phyloP scores from a whole-genome alignment of 495 filamentous ascomycete genomes.

The Neurospora sp. region DNA sequence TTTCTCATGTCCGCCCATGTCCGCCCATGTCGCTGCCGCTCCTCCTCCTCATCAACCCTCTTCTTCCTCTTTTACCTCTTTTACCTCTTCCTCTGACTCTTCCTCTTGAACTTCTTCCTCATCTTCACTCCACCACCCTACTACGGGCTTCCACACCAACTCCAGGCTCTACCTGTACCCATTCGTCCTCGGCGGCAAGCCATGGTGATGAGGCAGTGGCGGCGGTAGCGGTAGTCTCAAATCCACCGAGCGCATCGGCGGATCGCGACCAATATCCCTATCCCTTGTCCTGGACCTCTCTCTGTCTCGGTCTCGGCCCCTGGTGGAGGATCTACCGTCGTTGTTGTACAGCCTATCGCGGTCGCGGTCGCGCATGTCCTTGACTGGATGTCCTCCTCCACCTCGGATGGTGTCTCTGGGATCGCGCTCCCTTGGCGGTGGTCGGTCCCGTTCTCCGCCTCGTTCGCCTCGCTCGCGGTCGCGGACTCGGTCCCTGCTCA shows the following conservation, averaged over 20 bases:
- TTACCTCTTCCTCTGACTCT: not conserved
- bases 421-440: not conserved
- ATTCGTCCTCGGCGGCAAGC: not conserved
- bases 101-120: not conserved
- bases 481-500: not conserved
- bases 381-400: not conserved
- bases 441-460: not conserved
- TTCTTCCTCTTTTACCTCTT: not conserved
- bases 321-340: not conserved
- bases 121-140: not conserved
- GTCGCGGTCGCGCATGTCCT: not conserved
- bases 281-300: slow-evolving; percentile 10
- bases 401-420: not conserved
- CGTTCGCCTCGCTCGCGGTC: not conserved
- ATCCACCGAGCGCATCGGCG: not conserved
- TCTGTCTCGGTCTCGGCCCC: not conserved
- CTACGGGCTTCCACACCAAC: not conserved
- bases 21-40: not conserved
- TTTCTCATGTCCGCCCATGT: too few relatives aligned
- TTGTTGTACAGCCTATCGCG: not conserved
- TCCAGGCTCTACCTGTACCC: not conserved
- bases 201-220: not conserved
- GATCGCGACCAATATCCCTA: not conserved
- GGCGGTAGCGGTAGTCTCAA: not conserved
- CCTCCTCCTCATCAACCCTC: not conserved